phyloP scores from a whole-genome alignment of 2,329 filamentous ascomycete species.

The Claviceps africana region DNA sequence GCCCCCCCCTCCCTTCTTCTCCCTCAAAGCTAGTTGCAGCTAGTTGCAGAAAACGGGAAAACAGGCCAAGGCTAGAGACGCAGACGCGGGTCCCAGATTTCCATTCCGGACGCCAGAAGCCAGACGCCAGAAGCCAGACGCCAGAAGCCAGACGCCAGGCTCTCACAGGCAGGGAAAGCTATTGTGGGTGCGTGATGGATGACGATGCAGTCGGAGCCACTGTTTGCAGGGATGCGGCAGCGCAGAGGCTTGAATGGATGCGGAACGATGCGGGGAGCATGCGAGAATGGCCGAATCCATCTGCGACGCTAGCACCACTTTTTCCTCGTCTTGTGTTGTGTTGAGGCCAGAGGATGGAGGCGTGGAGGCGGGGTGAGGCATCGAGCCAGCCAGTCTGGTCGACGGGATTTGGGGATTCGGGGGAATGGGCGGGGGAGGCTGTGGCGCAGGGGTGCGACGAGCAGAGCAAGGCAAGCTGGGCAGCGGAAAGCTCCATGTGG shows the following conservation, averaged over 20 bases:
- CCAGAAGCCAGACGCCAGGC: background rate
- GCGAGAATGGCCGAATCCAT: slow-evolving; percentile 5
- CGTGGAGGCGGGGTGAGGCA: background rate
- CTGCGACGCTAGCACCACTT: slow-evolving; percentile 4
- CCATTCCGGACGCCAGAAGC: background rate
- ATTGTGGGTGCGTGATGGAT: background rate
- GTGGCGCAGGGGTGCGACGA: background rate
- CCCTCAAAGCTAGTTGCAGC: background rate
- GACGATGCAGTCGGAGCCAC: slow-evolving; percentile 6
- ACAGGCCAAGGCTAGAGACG: background rate
- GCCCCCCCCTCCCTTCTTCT: too few species aligned
- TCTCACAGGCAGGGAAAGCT: background rate
- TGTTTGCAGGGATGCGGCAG: slow-evolving; percentile 4
- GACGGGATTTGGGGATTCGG: background rate
- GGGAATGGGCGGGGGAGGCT: background rate
- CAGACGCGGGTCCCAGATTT: background rate
- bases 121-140: background rate
- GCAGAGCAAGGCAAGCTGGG: background rate
- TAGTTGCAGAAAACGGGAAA: background rate
- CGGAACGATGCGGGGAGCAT: slow-evolving; percentile 6
- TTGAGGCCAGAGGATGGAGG: background rate
- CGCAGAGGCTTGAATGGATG: slow-evolving; percentile 4
- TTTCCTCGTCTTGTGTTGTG: background rate
- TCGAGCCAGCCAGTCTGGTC: background rate
- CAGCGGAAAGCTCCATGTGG: background rate